Percentiles rank a stretch among this genome's conserved stretches.
These are phyloP conservation scores for Sporothrix protearum DNA, from an alignment of 2,329 filamentous ascomycete genomes.

Conservation along the genomic window DNA sequence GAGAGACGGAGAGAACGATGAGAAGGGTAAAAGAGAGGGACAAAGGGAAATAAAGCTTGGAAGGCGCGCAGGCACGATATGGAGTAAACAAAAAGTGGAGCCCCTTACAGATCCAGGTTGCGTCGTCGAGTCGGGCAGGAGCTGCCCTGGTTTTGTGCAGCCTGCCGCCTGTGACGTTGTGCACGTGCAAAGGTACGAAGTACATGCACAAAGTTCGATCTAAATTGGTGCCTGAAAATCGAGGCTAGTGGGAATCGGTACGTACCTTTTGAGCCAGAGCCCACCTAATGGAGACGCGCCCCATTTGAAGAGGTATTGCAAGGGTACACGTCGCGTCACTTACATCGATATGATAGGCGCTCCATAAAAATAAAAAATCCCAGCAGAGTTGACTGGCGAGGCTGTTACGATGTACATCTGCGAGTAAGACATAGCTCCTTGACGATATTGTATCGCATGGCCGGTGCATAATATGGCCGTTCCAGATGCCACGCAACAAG, in stretches of 20 bases:
- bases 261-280: background rate
- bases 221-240: background rate
- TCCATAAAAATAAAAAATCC: background rate
- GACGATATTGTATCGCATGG: background rate
- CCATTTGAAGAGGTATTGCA: background rate
- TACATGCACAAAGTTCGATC: background rate
- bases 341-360: background rate
- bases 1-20: background rate
- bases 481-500: background rate
- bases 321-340: background rate
- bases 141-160: background rate
- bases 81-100: constrained; percentile 15
- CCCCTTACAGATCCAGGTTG: constrained; percentile 27
- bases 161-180: constrained; percentile 7
- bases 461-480: background rate
- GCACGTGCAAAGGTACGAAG: background rate
- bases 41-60: constrained; percentile 16
- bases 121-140: constrained; percentile 8
- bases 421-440: background rate
- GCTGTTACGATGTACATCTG: background rate
- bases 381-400: background rate
- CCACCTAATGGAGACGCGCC: background rate
- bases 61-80: constrained; percentile 5
- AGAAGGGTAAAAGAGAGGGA: background rate
- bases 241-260: background rate